Percentiles rank a stretch among this genome's conserved stretches.
These are phyloP conservation scores for Penicillium sp. DNA, from an alignment of 2,329 filamentous ascomycete genomes.

Conservation along the genomic window DNA sequence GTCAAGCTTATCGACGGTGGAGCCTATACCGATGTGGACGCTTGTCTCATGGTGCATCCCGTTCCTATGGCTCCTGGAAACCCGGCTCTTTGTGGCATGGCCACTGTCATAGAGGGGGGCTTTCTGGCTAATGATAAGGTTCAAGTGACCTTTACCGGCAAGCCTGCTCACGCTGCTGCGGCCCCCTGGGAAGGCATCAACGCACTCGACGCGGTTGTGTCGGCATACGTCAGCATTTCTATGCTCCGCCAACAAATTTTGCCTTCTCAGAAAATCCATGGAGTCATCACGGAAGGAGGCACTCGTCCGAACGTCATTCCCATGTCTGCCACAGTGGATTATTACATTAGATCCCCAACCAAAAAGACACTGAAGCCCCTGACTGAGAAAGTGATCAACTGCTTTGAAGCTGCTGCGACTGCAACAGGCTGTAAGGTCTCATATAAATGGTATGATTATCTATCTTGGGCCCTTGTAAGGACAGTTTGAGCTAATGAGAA, in stretches of 20 bases:
- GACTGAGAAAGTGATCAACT: conserved; percentile 4
- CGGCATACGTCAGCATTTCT: conserved; percentile 47
- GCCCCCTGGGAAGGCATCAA: conserved; percentile 61
- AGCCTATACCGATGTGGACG: conserved; percentile 40
- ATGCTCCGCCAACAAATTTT: conserved; percentile 58
- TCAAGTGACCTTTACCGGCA: conserved; percentile 48
- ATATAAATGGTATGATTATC: conserved; percentile 24
- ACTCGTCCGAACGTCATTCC: conserved; percentile 60
- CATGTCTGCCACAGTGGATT: conserved; percentile 6
- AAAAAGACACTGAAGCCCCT: conserved; percentile 1
- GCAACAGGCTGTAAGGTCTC: conserved; percentile 20
- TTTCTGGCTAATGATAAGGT: conserved; percentile 37
- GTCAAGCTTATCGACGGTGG: conserved; percentile 43
- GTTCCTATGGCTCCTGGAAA: conserved; percentile 27
- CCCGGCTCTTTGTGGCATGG: conserved; percentile 23
- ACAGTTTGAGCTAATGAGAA: not conserved
- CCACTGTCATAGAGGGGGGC: conserved; percentile 24
- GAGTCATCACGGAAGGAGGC: conserved; percentile 56
- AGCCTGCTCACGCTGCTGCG: conserved; percentile 57
- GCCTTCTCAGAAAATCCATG: conserved; percentile 53
- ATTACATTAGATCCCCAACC: conserved; percentile 1
- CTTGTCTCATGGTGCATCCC: conserved; percentile 44
- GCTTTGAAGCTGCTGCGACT: conserved; percentile 3
- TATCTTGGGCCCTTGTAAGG: not conserved
- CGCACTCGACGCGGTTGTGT: conserved; percentile 58